Conservation (phyloP, 805 yeast species). For the Metschnikowia lunata region DNA sequence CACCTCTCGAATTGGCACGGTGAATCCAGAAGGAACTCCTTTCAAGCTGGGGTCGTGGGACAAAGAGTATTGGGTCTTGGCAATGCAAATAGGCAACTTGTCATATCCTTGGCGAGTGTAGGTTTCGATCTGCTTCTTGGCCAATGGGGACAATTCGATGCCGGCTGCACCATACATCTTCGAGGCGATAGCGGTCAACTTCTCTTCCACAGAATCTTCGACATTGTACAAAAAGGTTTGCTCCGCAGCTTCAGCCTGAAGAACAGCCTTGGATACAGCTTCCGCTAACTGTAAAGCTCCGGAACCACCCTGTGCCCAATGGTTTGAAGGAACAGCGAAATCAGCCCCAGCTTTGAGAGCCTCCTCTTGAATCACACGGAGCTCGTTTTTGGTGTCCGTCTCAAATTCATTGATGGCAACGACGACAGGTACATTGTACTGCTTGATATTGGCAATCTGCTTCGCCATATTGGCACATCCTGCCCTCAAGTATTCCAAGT, state of each 20-base stretch:
- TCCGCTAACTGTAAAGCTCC: constrained; percentile 85
- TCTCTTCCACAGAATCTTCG: constrained; percentile 70
- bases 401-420: constrained; percentile 90
- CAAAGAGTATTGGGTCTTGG: constrained; percentile 94
- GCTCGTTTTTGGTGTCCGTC: constrained; percentile 77
- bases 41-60: constrained; percentile 91
- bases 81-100: constrained; percentile 90
- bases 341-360: constrained; percentile 89
- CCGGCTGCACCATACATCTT: constrained; percentile 91
- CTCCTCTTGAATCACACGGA: constrained; percentile 71
- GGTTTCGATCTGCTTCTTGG: constrained; percentile 72
- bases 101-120: constrained; percentile 87
- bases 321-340: constrained; percentile 86
- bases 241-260: constrained; percentile 16
- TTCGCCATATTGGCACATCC: constrained; percentile 89
- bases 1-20: constrained; percentile 90
- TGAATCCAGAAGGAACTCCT: constrained; percentile 94
- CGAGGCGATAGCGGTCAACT: constrained; percentile 71
- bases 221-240: constrained; percentile 64
- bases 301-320: constrained; percentile 93
- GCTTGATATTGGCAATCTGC: constrained; percentile 81
- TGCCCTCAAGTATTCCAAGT: constrained; percentile 66
- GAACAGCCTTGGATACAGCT: constrained; percentile 72
- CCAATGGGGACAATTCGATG: constrained; percentile 78
- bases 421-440: constrained; percentile 86